Percentiles rank a stretch among this genome's conserved stretches.
Conservation (phyloP, 1,284 basidiomycete genomes). For the Puccinia polysora region DNA sequence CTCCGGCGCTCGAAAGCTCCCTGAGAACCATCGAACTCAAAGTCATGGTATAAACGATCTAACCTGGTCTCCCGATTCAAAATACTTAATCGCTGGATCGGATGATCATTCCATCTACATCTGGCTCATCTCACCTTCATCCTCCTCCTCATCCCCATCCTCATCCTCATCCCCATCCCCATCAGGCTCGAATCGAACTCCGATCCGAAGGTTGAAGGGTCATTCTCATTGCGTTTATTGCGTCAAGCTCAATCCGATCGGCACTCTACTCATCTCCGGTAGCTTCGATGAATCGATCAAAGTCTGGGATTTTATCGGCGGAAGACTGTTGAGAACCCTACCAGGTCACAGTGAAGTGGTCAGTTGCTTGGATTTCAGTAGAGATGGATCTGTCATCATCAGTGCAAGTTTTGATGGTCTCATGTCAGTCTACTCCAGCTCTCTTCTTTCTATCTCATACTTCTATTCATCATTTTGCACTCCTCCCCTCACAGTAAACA, state of each 20-base stretch:
- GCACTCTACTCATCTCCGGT: constrained; percentile 83
- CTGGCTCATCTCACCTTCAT: constrained; percentile 68
- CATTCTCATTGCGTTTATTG: constrained; percentile 94
- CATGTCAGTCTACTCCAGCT: constrained; percentile 17
- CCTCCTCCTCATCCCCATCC: constrained; percentile 48
- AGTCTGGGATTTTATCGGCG: constrained; percentile 88
- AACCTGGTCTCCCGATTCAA: constrained; percentile 74
- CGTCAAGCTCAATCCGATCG: constrained; percentile 79
- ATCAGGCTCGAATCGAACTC: too few species aligned
- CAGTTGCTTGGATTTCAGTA: constrained; percentile 83
- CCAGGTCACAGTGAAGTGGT: constrained; percentile 97
- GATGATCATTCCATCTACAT: constrained; percentile 80
- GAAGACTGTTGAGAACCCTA: constrained; percentile 70
- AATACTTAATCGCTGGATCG: constrained; percentile 78
- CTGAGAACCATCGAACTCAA: not conserved
- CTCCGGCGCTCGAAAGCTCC: not conserved
- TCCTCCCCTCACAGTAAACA: not conserved
- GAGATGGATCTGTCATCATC: constrained; percentile 87
- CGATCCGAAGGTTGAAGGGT: constrained; percentile 61
- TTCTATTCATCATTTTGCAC: constrained; percentile 15
- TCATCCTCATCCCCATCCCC: constrained; percentile 58
- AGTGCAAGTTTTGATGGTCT: constrained; percentile 93
- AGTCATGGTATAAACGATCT: constrained; percentile 72
- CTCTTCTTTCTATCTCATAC: not conserved
- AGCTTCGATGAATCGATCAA: constrained; percentile 91